A percentile compares a stretch with the other conserved stretches of the same genome.
Conservation (phyloP, 495 filamentous ascomycete species). For the Trichoderma virens region DNA sequence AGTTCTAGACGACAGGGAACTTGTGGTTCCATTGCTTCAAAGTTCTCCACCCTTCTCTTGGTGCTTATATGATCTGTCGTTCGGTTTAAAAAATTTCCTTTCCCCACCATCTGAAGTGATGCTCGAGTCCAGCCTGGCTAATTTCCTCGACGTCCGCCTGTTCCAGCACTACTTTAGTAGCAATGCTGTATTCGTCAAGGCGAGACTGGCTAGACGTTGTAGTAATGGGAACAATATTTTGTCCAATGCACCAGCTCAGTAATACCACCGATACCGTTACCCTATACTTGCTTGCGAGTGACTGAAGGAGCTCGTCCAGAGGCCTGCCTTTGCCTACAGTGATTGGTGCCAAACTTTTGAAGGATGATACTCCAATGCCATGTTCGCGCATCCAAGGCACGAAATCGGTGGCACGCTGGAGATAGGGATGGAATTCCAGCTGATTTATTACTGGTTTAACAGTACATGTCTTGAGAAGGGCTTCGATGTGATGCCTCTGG, state of each 20-base stretch:
- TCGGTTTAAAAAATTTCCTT: background rate
- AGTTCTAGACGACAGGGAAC: background rate
- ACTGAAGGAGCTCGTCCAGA: background rate
- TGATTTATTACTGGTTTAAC: background rate
- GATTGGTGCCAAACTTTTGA: background rate
- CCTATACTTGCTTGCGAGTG: background rate
- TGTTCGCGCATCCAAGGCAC: background rate
- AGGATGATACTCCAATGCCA: background rate
- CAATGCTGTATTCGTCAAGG: background rate
- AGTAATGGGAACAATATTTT: background rate
- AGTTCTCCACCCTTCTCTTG: background rate
- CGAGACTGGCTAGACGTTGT: background rate
- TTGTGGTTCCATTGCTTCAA: background rate
- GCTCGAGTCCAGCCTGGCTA: background rate
- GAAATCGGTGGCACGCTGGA: background rate
- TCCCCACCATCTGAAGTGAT: background rate
- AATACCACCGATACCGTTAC: background rate
- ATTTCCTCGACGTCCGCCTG: background rate
- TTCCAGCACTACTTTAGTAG: background rate
- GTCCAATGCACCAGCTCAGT: background rate
- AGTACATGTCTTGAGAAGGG: slow-evolving; percentile 37
- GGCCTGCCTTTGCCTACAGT: background rate
- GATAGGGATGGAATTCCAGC: background rate
- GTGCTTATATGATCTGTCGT: background rate
- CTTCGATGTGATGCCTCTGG: slow-evolving; percentile 58